phyloP scores from a whole-genome alignment of 345 rosid species.

The Anastatica hierochuntica region DNA sequence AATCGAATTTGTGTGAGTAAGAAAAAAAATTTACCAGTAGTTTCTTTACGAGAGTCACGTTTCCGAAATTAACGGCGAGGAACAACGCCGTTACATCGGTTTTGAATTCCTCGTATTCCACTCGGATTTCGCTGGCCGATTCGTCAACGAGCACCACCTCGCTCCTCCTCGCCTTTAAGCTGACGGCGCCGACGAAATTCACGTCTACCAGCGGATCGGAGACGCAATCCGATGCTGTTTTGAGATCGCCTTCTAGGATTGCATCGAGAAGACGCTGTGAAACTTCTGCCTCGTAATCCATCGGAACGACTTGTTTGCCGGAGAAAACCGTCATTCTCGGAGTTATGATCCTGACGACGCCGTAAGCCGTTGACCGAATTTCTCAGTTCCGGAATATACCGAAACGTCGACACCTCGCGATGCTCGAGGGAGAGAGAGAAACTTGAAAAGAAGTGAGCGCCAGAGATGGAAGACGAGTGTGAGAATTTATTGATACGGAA shows the following conservation, averaged over 20 bases:
- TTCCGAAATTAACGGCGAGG: constrained; percentile 77
- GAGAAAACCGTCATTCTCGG: constrained; percentile 67
- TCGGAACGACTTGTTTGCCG: constrained; percentile 83
- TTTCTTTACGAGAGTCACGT: constrained; percentile 61
- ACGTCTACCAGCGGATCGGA: constrained; percentile 71
- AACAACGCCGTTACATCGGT: constrained; percentile 91
- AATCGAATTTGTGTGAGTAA: neutral
- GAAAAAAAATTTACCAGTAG: constrained; percentile 46
- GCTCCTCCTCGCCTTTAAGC: constrained; percentile 53
- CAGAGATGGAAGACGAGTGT: constrained; percentile 24
- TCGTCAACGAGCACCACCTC: constrained; percentile 63
- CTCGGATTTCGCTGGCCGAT: constrained; percentile 46
- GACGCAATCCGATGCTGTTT: constrained; percentile 49
- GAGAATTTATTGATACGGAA: constrained; percentile 30
- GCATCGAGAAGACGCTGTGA: constrained; percentile 87
- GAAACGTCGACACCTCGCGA: constrained; percentile 23
- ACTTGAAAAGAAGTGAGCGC: constrained; percentile 56
- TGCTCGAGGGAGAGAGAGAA: constrained; percentile 29
- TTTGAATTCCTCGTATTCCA: constrained; percentile 74
- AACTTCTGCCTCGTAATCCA: constrained; percentile 72
- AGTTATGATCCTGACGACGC: neutral
- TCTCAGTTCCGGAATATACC: neutral
- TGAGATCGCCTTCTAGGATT: constrained; percentile 51
- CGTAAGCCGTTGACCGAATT: constrained; percentile 8
- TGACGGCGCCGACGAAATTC: constrained; percentile 78